Evolutionary conservation across 2,329 filamentous ascomycete species (phyloP).

Genomic region (Trichoderma simmonsii): DNA sequence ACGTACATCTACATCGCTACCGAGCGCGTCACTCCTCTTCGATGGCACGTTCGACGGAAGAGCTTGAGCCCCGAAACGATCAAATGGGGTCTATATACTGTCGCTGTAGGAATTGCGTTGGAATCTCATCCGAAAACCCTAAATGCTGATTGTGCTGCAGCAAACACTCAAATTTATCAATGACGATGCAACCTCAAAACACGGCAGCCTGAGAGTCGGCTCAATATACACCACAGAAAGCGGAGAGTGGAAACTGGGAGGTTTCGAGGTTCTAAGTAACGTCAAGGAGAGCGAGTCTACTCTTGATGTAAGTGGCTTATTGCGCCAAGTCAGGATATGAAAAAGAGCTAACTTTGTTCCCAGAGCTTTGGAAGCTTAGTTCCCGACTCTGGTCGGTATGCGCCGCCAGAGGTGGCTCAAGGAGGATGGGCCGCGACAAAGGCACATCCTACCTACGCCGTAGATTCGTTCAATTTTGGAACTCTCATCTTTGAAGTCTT

Average conservation of each 20-base stretch:
- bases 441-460: conserved; percentile 71
- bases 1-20: conserved; percentile 95
- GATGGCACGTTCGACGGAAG: conserved; percentile 86
- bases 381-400: conserved; percentile 79
- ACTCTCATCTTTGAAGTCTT: conserved; percentile 86
- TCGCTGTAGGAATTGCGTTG: conserved; percentile 61
- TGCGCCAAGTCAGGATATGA: too few relatives aligned
- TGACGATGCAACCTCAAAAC: conserved; percentile 84
- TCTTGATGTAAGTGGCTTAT: conserved; percentile 62
- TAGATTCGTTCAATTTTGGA: conserved; percentile 86
- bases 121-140: too few relatives aligned
- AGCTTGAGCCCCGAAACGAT: conserved; percentile 86
- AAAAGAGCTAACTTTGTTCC: neutral
- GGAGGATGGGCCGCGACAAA: conserved; percentile 92
- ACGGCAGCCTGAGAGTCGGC: conserved; percentile 79
- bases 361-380: conserved; percentile 83
- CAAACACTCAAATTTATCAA: conserved; percentile 96
- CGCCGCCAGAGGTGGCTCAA: conserved; percentile 80
- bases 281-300: conserved; percentile 94
- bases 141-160: conserved; percentile 41
- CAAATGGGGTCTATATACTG: conserved; percentile 89
- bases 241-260: conserved; percentile 95
- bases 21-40: conserved; percentile 79
- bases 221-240: conserved; percentile 94
- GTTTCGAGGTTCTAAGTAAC: conserved; percentile 89